A percentile compares a stretch with the other conserved stretches of the same genome.
phyloP scores from a whole-genome alignment of 2,329 filamentous ascomycete species.

The Botrytis fragariae region DNA sequence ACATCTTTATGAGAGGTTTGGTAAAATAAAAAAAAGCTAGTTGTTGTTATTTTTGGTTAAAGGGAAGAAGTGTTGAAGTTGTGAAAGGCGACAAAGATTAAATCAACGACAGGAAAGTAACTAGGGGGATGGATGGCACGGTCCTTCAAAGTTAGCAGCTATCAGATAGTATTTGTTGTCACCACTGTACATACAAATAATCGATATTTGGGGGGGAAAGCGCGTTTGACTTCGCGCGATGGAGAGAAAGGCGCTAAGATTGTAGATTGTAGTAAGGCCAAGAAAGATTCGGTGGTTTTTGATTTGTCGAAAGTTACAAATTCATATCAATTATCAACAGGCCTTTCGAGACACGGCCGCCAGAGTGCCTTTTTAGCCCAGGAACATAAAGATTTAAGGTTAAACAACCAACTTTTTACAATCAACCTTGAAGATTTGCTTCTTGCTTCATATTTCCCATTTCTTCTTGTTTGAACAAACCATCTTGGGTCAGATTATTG shows the following conservation, averaged over 20 bases:
- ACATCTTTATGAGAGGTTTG: slow-evolving; percentile 41
- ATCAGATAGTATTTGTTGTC: not conserved
- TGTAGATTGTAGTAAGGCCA: not conserved
- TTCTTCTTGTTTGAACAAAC: not conserved
- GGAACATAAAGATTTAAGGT: not conserved
- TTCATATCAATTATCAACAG: not conserved
- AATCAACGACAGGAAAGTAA: slow-evolving; percentile 1
- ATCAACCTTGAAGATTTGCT: not conserved
- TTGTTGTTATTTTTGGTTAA: not conserved
- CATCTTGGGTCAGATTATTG: not conserved
- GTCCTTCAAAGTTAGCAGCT: not conserved
- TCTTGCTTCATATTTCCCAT: not conserved
- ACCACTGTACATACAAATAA: not conserved
- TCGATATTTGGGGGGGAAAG: not conserved
- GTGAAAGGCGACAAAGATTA: not conserved
- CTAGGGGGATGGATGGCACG: slow-evolving; percentile 2
- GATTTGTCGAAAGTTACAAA: not conserved
- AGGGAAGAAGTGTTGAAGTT: not conserved
- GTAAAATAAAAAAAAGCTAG: not conserved
- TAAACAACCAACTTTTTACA: slow-evolving; percentile 4
- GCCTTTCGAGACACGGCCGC: not conserved
- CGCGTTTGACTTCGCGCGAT: not conserved
- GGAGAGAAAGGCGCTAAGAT: not conserved
- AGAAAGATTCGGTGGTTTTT: not conserved
- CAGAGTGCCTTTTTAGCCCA: not conserved